Evolutionary conservation across 768 basidiomycete species (phyloP), one percentile per base, ranked within the genome.

Genomic region (Saitozyma sp.): DNA sequence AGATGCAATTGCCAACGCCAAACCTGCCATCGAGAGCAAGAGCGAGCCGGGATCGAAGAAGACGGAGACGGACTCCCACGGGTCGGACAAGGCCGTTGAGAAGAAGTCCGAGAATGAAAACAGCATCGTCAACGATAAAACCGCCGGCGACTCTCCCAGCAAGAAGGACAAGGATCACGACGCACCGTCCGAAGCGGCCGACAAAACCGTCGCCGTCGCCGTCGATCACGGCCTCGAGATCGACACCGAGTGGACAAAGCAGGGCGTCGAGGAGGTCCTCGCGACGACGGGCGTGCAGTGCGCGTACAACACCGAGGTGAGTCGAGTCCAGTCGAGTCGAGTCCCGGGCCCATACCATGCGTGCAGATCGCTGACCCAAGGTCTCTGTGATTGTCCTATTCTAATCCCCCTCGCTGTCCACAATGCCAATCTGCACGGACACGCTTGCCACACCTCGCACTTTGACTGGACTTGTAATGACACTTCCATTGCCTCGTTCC

Each of bases 211-310:
- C 42, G 41, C 41, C 14, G n/a, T 14, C 10, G 54, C 16, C 14
- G 41, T 37, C 10, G 41, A 49, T 8, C 46, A 54, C 17, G 19
- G 49, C 17, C 51, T 50, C 50, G 54, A 54, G 4, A 6, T 54
- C 9, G 37, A 42, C 1, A 39, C 46, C 9, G 56, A 56, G 19
- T 70, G 69, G 69, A 70, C 65, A 1, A 14, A 57, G 17, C 63
- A 64, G 45, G 69, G 69, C 9, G 50, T 70, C 14, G 69, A 70
- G 48, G 60, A 67, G 29, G 48, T 67, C 49, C 64, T 75, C 16
- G 65, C 71, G 5, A 71, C 71, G 5, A 65, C 73, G 42, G 74
- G 74, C 8, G 50, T 75, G 37, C 69, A 73, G 42, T 75, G 74
- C 50, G 48, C 48, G 8, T 75, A 73, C 61, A 73, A 75, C 39